Evolutionary conservation across 108 stramenopile species (phyloP).

Genomic region (Nitzschia inconspicua): DNA sequence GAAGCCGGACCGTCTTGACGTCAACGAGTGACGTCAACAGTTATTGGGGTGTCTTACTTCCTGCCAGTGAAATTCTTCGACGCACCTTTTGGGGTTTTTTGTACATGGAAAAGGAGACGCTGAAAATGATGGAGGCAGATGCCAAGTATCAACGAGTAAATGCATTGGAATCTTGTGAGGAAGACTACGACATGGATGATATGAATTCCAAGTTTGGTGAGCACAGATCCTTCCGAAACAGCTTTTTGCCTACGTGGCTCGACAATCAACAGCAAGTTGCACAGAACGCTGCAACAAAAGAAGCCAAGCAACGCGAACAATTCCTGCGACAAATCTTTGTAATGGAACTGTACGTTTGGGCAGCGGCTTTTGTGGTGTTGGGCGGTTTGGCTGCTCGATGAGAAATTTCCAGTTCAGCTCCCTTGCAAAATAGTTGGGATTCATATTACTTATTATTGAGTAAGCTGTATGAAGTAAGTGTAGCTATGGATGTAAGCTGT

Average conservation of each 20-base stretch:
- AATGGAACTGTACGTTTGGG: slow-evolving; percentile 50
- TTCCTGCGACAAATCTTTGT: slow-evolving; percentile 42
- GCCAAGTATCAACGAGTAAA: slow-evolving; percentile 38
- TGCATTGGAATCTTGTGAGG: slow-evolving; percentile 12
- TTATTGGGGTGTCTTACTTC: slow-evolving; percentile 71
- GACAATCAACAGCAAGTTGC: slow-evolving; percentile 44
- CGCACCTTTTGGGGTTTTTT: slow-evolving; percentile 80
- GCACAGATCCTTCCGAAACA: slow-evolving; percentile 13
- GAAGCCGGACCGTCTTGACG: slow-evolving; percentile 55
- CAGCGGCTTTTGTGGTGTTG: slow-evolving; percentile 51
- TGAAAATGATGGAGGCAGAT: slow-evolving; percentile 58
- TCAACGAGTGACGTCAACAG: slow-evolving; percentile 60
- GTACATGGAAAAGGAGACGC: slow-evolving; percentile 76
- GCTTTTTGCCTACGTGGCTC: slow-evolving; percentile 47
- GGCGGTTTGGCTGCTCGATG: slow-evolving; percentile 39
- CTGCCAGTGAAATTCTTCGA: slow-evolving; percentile 67
- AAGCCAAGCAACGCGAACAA: slow-evolving; percentile 18
- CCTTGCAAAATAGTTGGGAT: too few species aligned
- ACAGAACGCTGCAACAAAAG: slow-evolving; percentile 31
- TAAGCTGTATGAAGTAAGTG: too few species aligned
- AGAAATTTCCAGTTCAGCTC: too few species aligned
- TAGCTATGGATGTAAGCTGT: too few species aligned
- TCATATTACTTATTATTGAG: too few species aligned
- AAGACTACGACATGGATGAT: slow-evolving; percentile 15
- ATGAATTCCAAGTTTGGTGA: slow-evolving; percentile 23